Evolutionary conservation across 345 rosid genomes (phyloP), one percentile per base, ranked within the genome.

Genomic region (Salix brachista): DNA sequence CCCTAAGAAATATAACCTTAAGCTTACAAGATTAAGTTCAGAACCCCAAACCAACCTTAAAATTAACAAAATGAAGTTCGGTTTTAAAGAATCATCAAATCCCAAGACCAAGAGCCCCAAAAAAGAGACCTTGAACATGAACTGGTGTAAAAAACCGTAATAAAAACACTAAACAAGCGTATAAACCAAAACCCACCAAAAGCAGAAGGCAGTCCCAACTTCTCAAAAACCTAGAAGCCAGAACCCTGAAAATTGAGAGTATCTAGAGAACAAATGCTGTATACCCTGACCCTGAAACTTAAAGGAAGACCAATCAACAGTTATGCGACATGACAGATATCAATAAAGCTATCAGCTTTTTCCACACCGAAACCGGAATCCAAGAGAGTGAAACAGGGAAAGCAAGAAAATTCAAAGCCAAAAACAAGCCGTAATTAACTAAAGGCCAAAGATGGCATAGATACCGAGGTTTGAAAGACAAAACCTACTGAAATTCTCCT

Each of bases 361-460:
- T 39, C 71, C 28, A n/a, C 50, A 68, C 48, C 11, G 28, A 37
- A 37, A 68, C 50, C 32, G 32, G 52, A 68, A 37, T 68, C 71
- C 71, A 67, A 68, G 52, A 39, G 50, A 68, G 32, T 10, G 71
- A 68, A 68, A 68, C 32, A 68, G 52, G 71, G 50, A 41, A 68
- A 37, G 26, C 28, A 18, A 18, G 36, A 34, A 67, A 11, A 67
- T 25, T 42, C 14, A 67, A 37, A 67, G 23, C 39, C 4, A 8
- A 10, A 37, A 37, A 39, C 16, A 39, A 23, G 39, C 39, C 18
- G 37, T 8, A 6, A 65, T 8, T 11, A 34, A 34, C 68, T 30
- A 65, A 30, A 65, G 32, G 68, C 68, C 68, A 65, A 65, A 65
- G 68, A 34, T 13, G 37, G n/a, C 68, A 26, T 39, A 65, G 37